Percentiles rank a stretch among this genome's conserved stretches.
Evolutionary conservation across 2,329 filamentous ascomycete species (phyloP).

Genomic region (Aaosphaeria arxii): DNA sequence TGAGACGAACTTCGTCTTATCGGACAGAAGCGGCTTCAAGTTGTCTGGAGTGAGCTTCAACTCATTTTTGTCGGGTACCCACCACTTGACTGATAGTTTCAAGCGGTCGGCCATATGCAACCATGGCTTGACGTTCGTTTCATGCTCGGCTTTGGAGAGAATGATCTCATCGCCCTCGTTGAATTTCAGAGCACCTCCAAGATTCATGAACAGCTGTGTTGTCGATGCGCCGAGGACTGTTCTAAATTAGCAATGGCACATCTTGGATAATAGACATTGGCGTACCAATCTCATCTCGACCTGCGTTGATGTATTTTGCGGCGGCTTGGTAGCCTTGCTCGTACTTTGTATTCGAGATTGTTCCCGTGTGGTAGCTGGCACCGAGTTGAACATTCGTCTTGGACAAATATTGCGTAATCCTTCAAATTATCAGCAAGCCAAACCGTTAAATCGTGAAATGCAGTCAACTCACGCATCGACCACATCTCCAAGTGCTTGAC

Average conservation of each 20-base stretch:
- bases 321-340: constrained; percentile 60
- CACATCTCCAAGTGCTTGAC: constrained; percentile 65
- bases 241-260: background rate
- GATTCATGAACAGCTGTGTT: constrained; percentile 73
- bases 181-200: constrained; percentile 41
- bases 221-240: constrained; percentile 69
- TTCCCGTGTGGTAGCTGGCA: constrained; percentile 62
- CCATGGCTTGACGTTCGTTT: constrained; percentile 76
- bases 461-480: constrained; percentile 56
- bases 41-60: constrained; percentile 59
- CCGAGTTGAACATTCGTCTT: constrained; percentile 74
- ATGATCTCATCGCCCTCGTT: constrained; percentile 61
- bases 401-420: constrained; percentile 64
- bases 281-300: constrained; percentile 62
- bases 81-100: constrained; percentile 67
- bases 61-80: constrained; percentile 50
- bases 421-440: constrained; percentile 2
- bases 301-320: constrained; percentile 69
- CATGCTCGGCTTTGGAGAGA: constrained; percentile 70
- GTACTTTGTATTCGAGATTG: constrained; percentile 59
- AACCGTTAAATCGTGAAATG: background rate
- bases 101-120: constrained; percentile 62
- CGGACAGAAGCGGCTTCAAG: constrained; percentile 58
- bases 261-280: background rate
- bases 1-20: constrained; percentile 66